phyloP scores from a whole-genome alignment of 306 rosid genomes.

The Abrus pulchellus region DNA sequence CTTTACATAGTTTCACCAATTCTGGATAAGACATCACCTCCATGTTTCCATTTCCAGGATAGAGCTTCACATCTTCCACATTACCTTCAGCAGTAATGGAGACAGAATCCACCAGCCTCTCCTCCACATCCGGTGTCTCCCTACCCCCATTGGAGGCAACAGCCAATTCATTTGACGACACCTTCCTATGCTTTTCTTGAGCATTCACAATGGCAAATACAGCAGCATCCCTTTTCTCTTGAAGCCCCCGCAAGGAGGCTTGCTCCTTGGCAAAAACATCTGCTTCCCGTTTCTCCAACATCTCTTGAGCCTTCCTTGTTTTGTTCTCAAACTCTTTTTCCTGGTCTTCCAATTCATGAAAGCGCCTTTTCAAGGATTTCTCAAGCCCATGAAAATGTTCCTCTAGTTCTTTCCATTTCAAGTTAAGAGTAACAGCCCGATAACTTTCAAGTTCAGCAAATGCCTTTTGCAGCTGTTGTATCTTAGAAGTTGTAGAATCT shows the following conservation, averaged over 20 bases:
- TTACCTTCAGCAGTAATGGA: slow-evolving; percentile 60
- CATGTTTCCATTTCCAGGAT: slow-evolving; percentile 59
- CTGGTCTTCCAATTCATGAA: slow-evolving; percentile 94
- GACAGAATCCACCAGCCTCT: slow-evolving; percentile 66
- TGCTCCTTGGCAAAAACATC: slow-evolving; percentile 84
- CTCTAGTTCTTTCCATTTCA: slow-evolving; percentile 98
- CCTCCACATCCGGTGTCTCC: slow-evolving; percentile 58
- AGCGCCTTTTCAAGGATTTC: slow-evolving; percentile 96
- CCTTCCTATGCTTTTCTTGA: slow-evolving; percentile 75
- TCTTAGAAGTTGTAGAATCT: slow-evolving; percentile 89
- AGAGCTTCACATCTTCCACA: slow-evolving; percentile 53
- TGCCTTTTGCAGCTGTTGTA: slow-evolving; percentile 95
- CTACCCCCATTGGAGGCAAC: slow-evolving; percentile 60
- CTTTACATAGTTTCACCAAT: slow-evolving; percentile 76
- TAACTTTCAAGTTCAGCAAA: slow-evolving; percentile 99
- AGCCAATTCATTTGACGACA: slow-evolving; percentile 62
- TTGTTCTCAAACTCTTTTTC: slow-evolving; percentile 85
- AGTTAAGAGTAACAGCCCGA: slow-evolving; percentile 81
- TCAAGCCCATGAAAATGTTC: slow-evolving; percentile 96
- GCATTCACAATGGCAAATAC: slow-evolving; percentile 68
- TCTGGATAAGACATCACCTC: slow-evolving; percentile 78
- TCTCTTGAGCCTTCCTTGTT: slow-evolving; percentile 70
- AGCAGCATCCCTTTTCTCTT: slow-evolving; percentile 92
- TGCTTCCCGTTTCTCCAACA: slow-evolving; percentile 76
- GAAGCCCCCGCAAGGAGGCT: slow-evolving; percentile 75